Evolutionary conservation across 2,329 filamentous ascomycete genomes (phyloP).

Genomic region (Talaromyces sp.): DNA sequence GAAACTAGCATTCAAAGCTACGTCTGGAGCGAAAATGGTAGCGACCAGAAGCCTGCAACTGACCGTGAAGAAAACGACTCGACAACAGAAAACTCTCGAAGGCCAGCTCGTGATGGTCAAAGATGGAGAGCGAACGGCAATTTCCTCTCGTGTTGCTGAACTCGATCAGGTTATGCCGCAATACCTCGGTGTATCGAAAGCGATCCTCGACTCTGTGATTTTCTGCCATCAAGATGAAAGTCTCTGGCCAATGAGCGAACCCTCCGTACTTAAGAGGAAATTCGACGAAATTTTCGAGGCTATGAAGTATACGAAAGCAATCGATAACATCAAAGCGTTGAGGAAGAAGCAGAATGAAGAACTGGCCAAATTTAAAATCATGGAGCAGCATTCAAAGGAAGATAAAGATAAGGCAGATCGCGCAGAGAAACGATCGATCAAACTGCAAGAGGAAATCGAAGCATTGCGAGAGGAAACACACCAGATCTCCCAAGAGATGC

Average conservation of each 20-base stretch:
- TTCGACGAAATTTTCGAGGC: constrained; percentile 99
- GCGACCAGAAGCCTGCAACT: constrained; percentile 81
- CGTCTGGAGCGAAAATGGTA: constrained; percentile 74
- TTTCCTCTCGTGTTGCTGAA: constrained; percentile 77
- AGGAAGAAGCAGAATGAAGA: constrained; percentile 78
- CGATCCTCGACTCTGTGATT: constrained; percentile 89
- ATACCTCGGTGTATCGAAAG: constrained; percentile 82
- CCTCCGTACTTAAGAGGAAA: constrained; percentile 78
- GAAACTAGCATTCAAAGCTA: constrained; percentile 79
- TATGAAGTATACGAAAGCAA: constrained; percentile 92
- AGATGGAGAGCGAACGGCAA: constrained; percentile 72
- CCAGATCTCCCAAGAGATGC: constrained; percentile 51
- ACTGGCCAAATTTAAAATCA: constrained; percentile 67
- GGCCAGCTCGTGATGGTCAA: constrained; percentile 71
- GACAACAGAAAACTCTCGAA: constrained; percentile 80
- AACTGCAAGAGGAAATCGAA: constrained; percentile 61
- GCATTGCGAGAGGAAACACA: constrained; percentile 60
- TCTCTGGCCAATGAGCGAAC: constrained; percentile 92
- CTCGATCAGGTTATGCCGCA: constrained; percentile 80
- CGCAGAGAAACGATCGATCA: constrained; percentile 61
- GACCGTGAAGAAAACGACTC: constrained; percentile 74
- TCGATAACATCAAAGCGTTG: constrained; percentile 87
- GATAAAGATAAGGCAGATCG: constrained; percentile 82
- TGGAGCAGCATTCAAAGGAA: constrained; percentile 72
- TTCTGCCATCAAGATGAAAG: constrained; percentile 99